phyloP scores from a whole-genome alignment of 2,329 filamentous ascomycete genomes.

The Ustulina deusta region DNA sequence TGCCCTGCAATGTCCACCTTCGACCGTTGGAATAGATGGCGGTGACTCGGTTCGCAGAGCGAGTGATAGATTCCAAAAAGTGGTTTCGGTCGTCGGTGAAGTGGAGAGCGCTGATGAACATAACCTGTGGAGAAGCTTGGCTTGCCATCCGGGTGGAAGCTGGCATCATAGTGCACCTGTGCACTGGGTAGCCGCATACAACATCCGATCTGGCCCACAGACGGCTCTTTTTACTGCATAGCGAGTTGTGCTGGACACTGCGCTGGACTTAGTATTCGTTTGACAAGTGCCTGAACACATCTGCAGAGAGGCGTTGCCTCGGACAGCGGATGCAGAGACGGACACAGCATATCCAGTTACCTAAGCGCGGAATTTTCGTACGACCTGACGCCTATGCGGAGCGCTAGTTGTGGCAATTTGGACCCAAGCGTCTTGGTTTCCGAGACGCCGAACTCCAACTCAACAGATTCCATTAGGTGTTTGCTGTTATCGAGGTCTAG shows the following conservation, averaged over 20 bases:
- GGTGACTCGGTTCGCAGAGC: background rate
- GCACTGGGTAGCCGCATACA: slow-evolving; percentile 1
- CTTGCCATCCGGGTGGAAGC: slow-evolving; percentile 22
- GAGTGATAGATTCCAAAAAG: background rate
- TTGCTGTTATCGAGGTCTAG: slow-evolving; percentile 17
- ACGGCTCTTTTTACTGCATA: background rate
- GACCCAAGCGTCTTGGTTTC: slow-evolving; percentile 14
- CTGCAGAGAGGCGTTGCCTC: background rate
- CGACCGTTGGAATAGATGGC: slow-evolving; percentile 1
- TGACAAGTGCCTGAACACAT: background rate
- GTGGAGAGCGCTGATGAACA: slow-evolving; percentile 36
- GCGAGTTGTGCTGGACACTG: background rate
- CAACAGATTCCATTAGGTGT: slow-evolving; percentile 22
- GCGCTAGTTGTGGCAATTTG: slow-evolving; percentile 6
- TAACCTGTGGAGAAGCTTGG: slow-evolving; percentile 28
- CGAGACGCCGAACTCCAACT: slow-evolving; percentile 37
- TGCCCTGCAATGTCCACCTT: background rate
- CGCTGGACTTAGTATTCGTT: background rate
- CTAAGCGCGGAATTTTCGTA: slow-evolving; percentile 4
- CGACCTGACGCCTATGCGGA: slow-evolving; percentile 20
- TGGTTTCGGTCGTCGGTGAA: slow-evolving; percentile 46
- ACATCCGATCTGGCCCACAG: background rate
- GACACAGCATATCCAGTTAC: background rate
- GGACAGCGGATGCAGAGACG: background rate
- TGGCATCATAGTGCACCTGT: background rate